Percentiles rank a stretch among this genome's conserved stretches.
Evolutionary conservation across 129 eudicot genomes (phyloP).

Genomic region (Daucus carota): DNA sequence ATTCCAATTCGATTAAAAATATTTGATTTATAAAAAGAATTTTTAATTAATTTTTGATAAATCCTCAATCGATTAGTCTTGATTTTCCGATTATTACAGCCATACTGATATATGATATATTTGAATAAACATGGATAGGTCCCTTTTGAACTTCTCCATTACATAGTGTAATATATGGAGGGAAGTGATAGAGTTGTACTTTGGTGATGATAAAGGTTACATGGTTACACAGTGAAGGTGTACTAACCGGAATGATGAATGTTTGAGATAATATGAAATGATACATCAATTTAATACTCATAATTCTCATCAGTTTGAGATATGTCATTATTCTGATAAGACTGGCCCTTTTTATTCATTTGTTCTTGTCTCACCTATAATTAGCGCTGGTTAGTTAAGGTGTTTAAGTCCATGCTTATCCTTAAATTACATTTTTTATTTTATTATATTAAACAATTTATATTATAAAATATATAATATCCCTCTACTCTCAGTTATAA

Average conservation of each 20-base stretch:
- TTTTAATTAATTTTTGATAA: too few relatives aligned
- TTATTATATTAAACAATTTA: too few relatives aligned
- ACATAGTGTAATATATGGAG: background rate
- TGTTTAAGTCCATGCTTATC: background rate
- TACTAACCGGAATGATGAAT: slow-evolving; percentile 5
- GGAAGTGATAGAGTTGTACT: background rate
- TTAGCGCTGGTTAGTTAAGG: background rate
- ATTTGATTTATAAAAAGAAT: too few relatives aligned
- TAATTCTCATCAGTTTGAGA: background rate
- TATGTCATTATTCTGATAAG: background rate
- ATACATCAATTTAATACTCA: background rate
- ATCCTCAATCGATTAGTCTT: too few relatives aligned
- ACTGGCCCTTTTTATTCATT: background rate
- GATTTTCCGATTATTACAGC: too few relatives aligned
- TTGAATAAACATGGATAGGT: background rate
- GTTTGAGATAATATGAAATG: background rate
- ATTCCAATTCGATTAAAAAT: too few relatives aligned
- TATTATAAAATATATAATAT: too few relatives aligned
- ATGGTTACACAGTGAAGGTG: background rate
- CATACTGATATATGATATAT: too few relatives aligned
- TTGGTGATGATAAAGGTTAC: background rate
- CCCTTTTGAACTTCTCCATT: background rate
- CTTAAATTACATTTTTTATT: background rate
- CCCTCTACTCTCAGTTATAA: too few relatives aligned
- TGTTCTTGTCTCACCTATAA: slow-evolving; percentile 7